phyloP scores from a whole-genome alignment of 257 asterid species.

The Solanum okadae region DNA sequence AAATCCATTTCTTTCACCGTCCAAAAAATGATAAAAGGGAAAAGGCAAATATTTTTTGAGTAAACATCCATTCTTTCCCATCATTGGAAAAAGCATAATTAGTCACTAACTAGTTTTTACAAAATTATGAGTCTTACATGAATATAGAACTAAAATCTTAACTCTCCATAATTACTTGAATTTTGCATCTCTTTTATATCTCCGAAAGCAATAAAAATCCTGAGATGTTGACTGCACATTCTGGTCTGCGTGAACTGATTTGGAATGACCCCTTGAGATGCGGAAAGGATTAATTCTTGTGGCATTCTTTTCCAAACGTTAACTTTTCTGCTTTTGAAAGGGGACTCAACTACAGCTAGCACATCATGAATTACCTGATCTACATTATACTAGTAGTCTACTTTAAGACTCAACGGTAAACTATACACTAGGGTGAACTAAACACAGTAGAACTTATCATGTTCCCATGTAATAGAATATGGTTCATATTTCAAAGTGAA shows the following conservation, averaged over 20 bases:
- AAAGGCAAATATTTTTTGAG: background rate
- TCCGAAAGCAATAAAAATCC: background rate
- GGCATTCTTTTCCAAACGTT: background rate
- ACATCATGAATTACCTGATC: background rate
- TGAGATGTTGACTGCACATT: background rate
- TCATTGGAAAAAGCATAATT: background rate
- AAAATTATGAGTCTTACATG: background rate
- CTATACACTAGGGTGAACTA: background rate
- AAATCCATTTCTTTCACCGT: background rate
- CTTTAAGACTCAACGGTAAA: background rate
- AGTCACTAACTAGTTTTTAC: background rate
- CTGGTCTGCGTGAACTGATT: background rate
- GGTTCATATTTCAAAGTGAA: background rate
- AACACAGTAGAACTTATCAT: background rate
- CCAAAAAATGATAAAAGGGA: background rate
- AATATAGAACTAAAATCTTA: background rate
- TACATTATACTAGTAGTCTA: background rate
- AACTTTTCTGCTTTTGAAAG: background rate
- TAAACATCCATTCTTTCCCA: background rate
- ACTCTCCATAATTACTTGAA: background rate
- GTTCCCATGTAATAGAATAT: background rate
- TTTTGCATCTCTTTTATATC: background rate
- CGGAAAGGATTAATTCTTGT: background rate
- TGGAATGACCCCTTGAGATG: background rate
- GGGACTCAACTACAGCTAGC: background rate